Percentiles rank a stretch among this genome's conserved stretches.
Evolutionary conservation across 2,329 filamentous ascomycete genomes (phyloP).

Genomic region (Ophiostoma angusticollis): DNA sequence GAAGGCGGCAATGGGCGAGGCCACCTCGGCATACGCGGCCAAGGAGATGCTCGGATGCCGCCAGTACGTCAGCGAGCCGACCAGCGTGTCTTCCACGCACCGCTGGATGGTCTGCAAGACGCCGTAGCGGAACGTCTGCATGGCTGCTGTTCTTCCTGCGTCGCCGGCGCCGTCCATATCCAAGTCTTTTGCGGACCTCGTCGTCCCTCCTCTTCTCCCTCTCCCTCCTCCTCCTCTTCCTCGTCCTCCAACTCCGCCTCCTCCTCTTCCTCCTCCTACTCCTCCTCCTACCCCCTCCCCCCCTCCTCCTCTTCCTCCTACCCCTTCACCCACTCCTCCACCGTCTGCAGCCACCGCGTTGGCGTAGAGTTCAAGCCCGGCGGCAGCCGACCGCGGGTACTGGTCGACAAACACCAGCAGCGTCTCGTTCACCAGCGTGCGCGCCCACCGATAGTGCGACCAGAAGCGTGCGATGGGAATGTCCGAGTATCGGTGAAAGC

Average conservation of each 20-base stretch:
- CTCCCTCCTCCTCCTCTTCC: background rate
- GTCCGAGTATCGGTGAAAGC: constrained; percentile 42
- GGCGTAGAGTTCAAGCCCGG: background rate
- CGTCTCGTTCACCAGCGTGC: constrained; percentile 39
- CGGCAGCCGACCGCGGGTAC: constrained; percentile 20
- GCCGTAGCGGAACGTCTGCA: constrained; percentile 14
- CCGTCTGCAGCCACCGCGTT: no score
- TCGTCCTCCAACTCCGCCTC: background rate
- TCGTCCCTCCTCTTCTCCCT: background rate
- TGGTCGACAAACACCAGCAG: constrained; percentile 29
- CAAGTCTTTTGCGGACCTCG: no score
- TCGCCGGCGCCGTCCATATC: no score
- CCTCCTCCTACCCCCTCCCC: no score
- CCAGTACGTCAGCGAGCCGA: constrained; percentile 38
- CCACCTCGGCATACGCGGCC: constrained; percentile 19
- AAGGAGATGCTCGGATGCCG: constrained; percentile 31
- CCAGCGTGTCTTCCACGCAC: constrained; percentile 31
- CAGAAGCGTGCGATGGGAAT: constrained; percentile 42
- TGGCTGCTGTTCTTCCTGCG: background rate
- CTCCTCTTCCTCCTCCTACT: background rate
- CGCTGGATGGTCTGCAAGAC: constrained; percentile 22
- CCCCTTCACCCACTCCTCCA: background rate
- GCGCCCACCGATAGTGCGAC: constrained; percentile 47
- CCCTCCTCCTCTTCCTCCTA: background rate
- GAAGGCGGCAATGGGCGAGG: constrained; percentile 16